Evolutionary conservation across 148 eudicot genomes (phyloP).

Genomic region (Chenopodium berlandieri): DNA sequence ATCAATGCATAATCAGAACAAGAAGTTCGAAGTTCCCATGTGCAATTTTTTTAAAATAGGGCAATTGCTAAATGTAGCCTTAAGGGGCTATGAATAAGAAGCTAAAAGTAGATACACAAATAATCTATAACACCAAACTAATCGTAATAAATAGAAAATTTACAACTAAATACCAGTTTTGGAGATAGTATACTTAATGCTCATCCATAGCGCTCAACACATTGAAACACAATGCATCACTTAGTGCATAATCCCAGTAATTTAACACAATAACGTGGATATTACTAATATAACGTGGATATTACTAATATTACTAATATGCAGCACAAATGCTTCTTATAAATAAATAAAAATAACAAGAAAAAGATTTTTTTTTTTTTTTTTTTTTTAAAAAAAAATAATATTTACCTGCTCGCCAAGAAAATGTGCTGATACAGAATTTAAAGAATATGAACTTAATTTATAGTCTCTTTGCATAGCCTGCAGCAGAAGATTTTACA

Average conservation of each 20-base stretch:
- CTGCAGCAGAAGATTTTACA: conserved; percentile 40
- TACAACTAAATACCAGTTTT: not conserved
- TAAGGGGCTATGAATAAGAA: not conserved
- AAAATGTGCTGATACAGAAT: conserved; percentile 97
- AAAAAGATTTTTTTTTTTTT: not conserved
- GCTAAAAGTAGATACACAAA: not conserved
- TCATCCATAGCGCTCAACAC: not conserved
- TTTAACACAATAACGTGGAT: not conserved
- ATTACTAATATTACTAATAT: not conserved
- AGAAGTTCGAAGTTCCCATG: not conserved
- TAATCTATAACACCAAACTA: not conserved
- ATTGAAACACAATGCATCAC: not conserved
- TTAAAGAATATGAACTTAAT: conserved; percentile 90
- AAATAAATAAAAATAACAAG: too few species aligned
- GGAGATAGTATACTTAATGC: not conserved
- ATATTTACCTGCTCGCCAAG: conserved; percentile 89
- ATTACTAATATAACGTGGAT: not conserved
- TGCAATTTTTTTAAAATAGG: not conserved
- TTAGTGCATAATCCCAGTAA: not conserved
- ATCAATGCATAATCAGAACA: not conserved
- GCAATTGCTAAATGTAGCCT: not conserved
- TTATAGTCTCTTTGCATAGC: conserved; percentile 94
- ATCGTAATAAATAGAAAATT: not conserved
- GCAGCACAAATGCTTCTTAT: too few species aligned
- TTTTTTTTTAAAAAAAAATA: not conserved